A percentile compares a stretch with the other conserved stretches of the same genome.
Conservation (phyloP, 2,329 filamentous ascomycete species). For the Fusarium azukiicola region DNA sequence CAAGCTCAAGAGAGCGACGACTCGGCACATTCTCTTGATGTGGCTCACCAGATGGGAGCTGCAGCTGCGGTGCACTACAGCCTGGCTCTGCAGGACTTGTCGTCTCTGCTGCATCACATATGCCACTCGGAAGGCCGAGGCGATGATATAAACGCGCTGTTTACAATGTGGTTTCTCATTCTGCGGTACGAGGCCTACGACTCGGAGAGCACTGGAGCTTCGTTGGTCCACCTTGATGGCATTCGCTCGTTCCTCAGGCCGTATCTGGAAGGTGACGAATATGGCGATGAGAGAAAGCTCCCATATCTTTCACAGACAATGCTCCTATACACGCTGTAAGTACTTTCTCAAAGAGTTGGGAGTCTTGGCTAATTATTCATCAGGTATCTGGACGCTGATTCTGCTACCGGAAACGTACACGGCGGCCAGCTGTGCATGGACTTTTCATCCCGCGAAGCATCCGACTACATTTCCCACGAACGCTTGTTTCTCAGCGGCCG, state of each 20-base stretch:
- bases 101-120: slow-evolving; percentile 37
- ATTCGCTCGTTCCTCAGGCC: slow-evolving; percentile 44
- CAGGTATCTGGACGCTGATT: slow-evolving; percentile 50
- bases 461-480: slow-evolving; percentile 50
- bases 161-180: slow-evolving; percentile 51
- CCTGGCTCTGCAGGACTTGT: slow-evolving; percentile 45
- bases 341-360: fast-evolving
- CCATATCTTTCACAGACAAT: slow-evolving; percentile 47
- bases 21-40: not conserved
- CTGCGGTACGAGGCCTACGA: slow-evolving; percentile 45
- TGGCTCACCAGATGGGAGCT: slow-evolving; percentile 28
- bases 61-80: slow-evolving; percentile 41
- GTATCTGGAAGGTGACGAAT: slow-evolving; percentile 29
- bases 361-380: not conserved
- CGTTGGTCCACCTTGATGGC: slow-evolving; percentile 44
- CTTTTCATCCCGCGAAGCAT: slow-evolving; percentile 45
- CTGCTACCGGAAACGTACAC: slow-evolving; percentile 37
- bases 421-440: slow-evolving; percentile 46
- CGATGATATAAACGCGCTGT: slow-evolving; percentile 44
- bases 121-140: slow-evolving; percentile 31
- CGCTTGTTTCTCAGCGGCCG: slow-evolving; percentile 41
- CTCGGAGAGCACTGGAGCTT: slow-evolving; percentile 39
- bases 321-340: slow-evolving; percentile 45
- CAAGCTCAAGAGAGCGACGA: not conserved
- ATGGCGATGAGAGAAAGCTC: slow-evolving; percentile 22